A percentile compares a stretch with the other conserved stretches of the same genome.
phyloP scores from a whole-genome alignment of 2,329 filamentous ascomycete species.

The Colletotrichum ledebouriae region DNA sequence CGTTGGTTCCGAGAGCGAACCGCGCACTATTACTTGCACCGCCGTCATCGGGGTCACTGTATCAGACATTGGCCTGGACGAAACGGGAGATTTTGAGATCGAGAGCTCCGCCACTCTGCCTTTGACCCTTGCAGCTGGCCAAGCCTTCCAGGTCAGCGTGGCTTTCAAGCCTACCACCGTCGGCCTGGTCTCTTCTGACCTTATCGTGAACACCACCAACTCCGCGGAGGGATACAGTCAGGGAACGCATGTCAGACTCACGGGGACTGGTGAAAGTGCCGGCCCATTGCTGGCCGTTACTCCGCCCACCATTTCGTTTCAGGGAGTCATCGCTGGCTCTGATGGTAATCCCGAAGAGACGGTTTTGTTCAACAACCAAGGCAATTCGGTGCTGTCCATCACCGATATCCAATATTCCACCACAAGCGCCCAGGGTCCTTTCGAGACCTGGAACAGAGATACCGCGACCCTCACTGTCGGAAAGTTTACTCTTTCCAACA shows the following conservation, averaged over 20 bases:
- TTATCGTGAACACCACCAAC: slow-evolving; percentile 64
- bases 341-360: slow-evolving; percentile 57
- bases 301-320: slow-evolving; percentile 64
- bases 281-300: slow-evolving; percentile 61
- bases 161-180: slow-evolving; percentile 61
- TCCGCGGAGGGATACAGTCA: slow-evolving; percentile 59
- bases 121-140: slow-evolving; percentile 51
- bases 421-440: slow-evolving; percentile 60
- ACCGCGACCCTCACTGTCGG: slow-evolving; percentile 57
- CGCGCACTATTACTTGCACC: slow-evolving; percentile 59
- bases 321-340: slow-evolving; percentile 61
- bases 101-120: slow-evolving; percentile 51
- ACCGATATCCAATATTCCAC: slow-evolving; percentile 59
- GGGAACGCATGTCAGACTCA: slow-evolving; percentile 60
- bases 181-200: slow-evolving; percentile 62
- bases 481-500: slow-evolving; percentile 61
- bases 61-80: slow-evolving; percentile 52
- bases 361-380: slow-evolving; percentile 63
- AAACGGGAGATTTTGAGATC: slow-evolving; percentile 54
- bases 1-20: slow-evolving; percentile 42
- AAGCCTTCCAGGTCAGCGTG: slow-evolving; percentile 58
- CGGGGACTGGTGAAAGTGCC: slow-evolving; percentile 62
- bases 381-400: slow-evolving; percentile 61
- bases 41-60: slow-evolving; percentile 61
- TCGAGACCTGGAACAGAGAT: slow-evolving; percentile 53